Base-by-base conservation (phyloP, 257 asterid species). In the Scutellaria minor region DNA sequence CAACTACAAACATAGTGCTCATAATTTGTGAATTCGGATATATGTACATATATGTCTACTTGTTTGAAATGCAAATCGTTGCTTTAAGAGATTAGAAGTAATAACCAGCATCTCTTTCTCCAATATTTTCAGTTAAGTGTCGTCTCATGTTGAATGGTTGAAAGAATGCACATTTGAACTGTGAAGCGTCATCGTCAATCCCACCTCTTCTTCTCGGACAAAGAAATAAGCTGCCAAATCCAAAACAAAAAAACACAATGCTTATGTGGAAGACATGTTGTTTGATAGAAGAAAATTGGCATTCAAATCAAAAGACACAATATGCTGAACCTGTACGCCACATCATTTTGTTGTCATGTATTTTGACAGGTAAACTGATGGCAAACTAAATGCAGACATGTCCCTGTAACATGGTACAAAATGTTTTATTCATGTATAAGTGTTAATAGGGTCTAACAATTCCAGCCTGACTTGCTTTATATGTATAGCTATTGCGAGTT, bases 191-290 rank as follows among this genome's bases (percentile, higher is more conserved):
- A 6, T n/a, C 35, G 20, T 82, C 78, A 82, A 54, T 76, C 64
- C 82, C 87, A 85, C 87, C 90, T 82, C 73, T 85, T 89, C 79
- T 79, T 87, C 85, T 86, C 91, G 5, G 95, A 89, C 86, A 91
- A 78, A 41, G 97, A 87, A 64, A 89, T 71, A 47, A 91, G 96
- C 96, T 91, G 97, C 83, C 77, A 64, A 27, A 58, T 52, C 35
- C 5, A 57, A 71, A 58, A 72, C 45, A 40, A 37, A 20, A 20
- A 57, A 18, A 8, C 7, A 27, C 64, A 57, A 4, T 57, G 37
- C 37, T 31, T 31, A 31, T 31, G 37, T 31, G 37, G 5, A 31
- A 31, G 37, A 31, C 37, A 31, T 31, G 5, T 31, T 1, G 1
- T 35, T 18, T 18, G 18, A 18, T 18, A 18, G 18, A 18, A 18